Evolutionary conservation across 306 rosid genomes (phyloP), one percentile per base, ranked within the genome.

Genomic region (Glycyrrhiza uralensis): DNA sequence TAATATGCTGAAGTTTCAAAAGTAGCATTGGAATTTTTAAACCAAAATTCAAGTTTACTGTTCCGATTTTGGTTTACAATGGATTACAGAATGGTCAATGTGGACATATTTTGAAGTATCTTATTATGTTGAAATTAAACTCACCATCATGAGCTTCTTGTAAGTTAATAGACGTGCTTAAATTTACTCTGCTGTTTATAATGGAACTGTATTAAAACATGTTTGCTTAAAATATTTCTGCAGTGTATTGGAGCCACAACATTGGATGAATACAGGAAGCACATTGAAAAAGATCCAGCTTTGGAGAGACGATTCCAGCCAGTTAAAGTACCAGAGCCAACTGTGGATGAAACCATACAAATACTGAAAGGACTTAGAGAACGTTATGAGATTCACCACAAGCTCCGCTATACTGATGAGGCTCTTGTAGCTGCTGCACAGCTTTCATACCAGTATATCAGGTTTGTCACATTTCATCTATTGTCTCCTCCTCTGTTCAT

Each of bases 171-270:
- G 7, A 49, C 49, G 33, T 29, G 15, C 49, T 63, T 32, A 26
- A 70, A 47, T 38, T 30, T 66, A 55, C 22, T 42, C 44, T 32
- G 47, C 32, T 66, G 19, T 33, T 39, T 72, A 28, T 58, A 33
- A 47, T 75, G 61, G 71, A 41, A 54, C 12, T 67, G 47, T 7
- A 15, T 74, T 66, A 24, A 57, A 52, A 23, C 73, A 58, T 72
- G 76, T 74, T 15, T 32, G 17, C 69, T 75, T 85, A 18, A 52
- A 67, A 58, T 39, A 36, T 74, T 66, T 79, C 35, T 82, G 79
- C 84, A 94, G 99, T 94, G 99, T 71, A 94, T 94, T 72, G 99
- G 99, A 64, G 99, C 99, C 81, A 94, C 99, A 13, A 94, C 99
- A 32, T 83, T 94, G 9, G 99, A 94, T 24, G 99, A 94, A 82